Percentiles rank a stretch among this genome's conserved stretches.
These are phyloP conservation scores for Limonium bicolor DNA, from an alignment of 148 eudicot genomes.

Conservation along the genomic window DNA sequence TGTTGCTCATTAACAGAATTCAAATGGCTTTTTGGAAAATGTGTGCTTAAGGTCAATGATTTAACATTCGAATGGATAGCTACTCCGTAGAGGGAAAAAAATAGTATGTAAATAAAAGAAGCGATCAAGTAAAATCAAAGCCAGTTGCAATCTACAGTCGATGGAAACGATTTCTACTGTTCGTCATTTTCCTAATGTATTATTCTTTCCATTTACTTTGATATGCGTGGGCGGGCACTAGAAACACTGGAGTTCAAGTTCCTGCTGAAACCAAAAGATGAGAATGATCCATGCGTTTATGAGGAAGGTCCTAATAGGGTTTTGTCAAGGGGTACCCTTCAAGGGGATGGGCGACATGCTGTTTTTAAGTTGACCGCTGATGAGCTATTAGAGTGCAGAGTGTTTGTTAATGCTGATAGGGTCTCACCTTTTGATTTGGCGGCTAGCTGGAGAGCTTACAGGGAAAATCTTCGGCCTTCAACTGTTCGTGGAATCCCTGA, in stretches of 20 bases:
- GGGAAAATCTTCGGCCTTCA: conserved; percentile 73
- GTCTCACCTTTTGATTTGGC: conserved; percentile 94
- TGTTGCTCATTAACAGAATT: no score
- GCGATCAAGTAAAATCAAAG: no score
- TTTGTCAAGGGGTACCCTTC: conserved; percentile 54
- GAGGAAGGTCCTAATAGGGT: conserved; percentile 84
- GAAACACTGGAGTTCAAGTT: conserved; percentile 95
- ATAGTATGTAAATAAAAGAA: no score
- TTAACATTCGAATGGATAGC: no score
- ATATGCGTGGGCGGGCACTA: no score
- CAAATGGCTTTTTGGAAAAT: no score
- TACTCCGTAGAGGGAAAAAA: no score
- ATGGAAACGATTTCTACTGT: no score
- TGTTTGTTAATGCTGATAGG: conserved; percentile 56
- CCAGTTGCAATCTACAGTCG: conserved; percentile 72
- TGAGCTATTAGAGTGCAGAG: conserved; percentile 55
- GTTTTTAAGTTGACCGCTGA: conserved; percentile 52
- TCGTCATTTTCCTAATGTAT: conserved; percentile 91
- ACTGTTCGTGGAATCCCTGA: conserved; percentile 93
- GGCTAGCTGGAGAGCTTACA: conserved; percentile 94
- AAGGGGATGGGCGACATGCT: conserved; percentile 66
- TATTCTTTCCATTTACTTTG: no score
- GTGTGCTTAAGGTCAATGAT: no score
- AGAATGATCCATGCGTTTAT: conserved; percentile 34
- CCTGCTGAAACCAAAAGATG: conserved; percentile 62